Evolutionary conservation across 2,329 filamentous ascomycete genomes (phyloP), one percentile per base, ranked within the genome.

Genomic region (Trichoderma guizhouense): DNA sequence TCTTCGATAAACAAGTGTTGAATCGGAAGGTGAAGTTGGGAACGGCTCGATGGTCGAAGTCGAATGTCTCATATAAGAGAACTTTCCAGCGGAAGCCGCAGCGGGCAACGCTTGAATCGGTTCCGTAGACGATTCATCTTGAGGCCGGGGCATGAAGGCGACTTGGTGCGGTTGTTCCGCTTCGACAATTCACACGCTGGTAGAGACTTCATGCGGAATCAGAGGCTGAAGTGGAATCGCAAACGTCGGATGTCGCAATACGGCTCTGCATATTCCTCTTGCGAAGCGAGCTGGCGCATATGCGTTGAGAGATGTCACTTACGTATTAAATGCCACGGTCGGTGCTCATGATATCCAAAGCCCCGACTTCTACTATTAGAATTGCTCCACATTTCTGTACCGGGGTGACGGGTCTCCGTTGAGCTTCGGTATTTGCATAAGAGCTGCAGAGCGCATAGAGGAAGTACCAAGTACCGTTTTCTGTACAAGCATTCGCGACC

Each of bases 51-150:
- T 79, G 72, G 86, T 82, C 60, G 89, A 85, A 73, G 87, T 83
- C 43, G 88, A 85, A 75, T 89, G 86, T 69, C 91, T 88, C 75
- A 85, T 84, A 83, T 91, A 93, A 74, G 89, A 87, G 72, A 90
- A 78, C 77, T 85, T 89, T 79, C 87, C 77, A 74, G 84, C 79
- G 73, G 91, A 88, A 76, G 89, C 86, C 75, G 90, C 90, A 79
- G 89, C 84, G 78, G 92, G 90, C 81, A 92, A 87, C 78, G 91
- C 88, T 81, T 91, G 89, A 82, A 92, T 88, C 80, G 91, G 89
- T 82, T 91, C 88, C 83, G 88, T 85, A 77, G 89, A 86, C 79
- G 88, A 83, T 78, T 86, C 84, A 84, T 85, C 89, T 89, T 91
- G 85, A 80, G 88, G 84, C 82, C 89, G 87, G 87, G 90, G 90